These are phyloP conservation scores for Trichoderma reesei DNA, from an alignment of 495 filamentous ascomycete species.

Conservation along the genomic window DNA sequence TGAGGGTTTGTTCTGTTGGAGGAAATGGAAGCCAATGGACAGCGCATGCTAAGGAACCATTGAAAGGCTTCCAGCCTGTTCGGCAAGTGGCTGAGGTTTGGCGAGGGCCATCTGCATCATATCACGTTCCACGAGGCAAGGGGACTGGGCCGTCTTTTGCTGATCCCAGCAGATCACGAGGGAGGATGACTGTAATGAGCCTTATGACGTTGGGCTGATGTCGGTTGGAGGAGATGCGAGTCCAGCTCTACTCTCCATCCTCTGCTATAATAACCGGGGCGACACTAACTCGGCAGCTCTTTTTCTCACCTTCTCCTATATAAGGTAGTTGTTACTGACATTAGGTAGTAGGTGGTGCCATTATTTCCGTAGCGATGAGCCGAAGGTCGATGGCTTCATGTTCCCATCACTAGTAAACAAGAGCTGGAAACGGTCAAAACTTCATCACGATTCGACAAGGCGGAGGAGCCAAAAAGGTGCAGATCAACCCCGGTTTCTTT, in stretches of 20 bases:
- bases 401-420: no score
- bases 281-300: background rate
- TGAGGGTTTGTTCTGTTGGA: background rate
- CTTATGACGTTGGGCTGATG: slow-evolving; percentile 6
- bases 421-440: no score
- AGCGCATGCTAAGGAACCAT: background rate
- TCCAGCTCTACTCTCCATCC: background rate
- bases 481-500: no score
- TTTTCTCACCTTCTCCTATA: no score
- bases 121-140: background rate
- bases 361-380: background rate
- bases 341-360: no score
- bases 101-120: background rate
- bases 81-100: background rate
- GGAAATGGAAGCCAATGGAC: background rate
- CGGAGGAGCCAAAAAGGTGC: no score
- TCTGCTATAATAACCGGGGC: background rate
- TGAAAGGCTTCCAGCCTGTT: background rate
- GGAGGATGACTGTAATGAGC: slow-evolving; percentile 2
- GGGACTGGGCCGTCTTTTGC: background rate
- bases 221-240: background rate
- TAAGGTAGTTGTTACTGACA: no score
- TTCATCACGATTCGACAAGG: no score
- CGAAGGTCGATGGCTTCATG: background rate
- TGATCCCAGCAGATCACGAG: slow-evolving; percentile 4